phyloP scores from a whole-genome alignment of 352 stramenopile species.

The Globisporangium irregulare region DNA sequence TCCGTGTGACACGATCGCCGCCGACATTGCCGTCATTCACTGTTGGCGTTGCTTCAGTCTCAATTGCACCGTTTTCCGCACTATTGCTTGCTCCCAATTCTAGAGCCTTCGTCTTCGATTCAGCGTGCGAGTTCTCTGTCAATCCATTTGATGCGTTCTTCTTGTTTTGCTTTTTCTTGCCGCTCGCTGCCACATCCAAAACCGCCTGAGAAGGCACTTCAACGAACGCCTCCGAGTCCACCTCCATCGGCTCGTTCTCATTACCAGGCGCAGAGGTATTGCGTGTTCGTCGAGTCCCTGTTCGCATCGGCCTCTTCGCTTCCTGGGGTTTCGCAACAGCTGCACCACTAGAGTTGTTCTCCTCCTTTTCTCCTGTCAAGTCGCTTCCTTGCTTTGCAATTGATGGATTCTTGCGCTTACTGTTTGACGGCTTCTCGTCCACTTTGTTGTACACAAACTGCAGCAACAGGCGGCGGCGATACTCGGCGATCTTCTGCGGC shows the following conservation, averaged over 20 bases:
- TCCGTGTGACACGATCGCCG: neutral
- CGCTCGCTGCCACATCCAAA: neutral
- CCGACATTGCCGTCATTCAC: neutral
- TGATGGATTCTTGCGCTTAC: conserved; percentile 1
- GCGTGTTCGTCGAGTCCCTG: conserved; percentile 6
- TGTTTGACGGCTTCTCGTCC: conserved; percentile 10
- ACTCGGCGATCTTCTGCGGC: conserved; percentile 31
- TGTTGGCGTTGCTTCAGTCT: neutral
- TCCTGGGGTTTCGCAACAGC: neutral
- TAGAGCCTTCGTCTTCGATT: neutral
- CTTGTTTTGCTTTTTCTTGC: neutral
- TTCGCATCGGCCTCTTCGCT: neutral
- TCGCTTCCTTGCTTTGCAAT: neutral
- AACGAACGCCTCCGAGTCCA: conserved; percentile 6
- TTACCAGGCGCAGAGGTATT: neutral
- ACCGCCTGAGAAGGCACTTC: neutral
- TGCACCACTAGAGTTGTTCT: neutral
- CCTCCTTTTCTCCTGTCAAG: neutral
- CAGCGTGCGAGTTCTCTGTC: neutral
- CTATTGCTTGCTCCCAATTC: neutral
- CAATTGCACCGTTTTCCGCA: neutral
- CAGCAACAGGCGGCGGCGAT: conserved; percentile 37
- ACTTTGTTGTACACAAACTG: conserved; percentile 41
- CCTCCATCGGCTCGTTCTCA: conserved; percentile 6
- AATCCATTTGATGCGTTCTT: neutral